Conservation (phyloP, 345 rosid genomes). For the Sapria himalayana region DNA sequence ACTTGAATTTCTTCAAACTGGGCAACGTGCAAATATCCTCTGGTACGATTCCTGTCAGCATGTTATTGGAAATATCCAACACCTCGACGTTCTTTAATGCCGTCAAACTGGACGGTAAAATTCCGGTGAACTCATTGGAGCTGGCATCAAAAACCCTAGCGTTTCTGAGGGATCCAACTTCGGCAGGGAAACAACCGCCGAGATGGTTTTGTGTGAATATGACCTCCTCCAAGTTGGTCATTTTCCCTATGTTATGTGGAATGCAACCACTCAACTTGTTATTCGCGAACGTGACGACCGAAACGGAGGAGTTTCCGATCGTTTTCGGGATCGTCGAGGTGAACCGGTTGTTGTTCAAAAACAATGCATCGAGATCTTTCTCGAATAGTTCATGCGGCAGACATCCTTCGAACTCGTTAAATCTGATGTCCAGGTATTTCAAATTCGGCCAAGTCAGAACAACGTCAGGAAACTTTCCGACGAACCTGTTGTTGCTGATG, state of each 20-base stretch:
- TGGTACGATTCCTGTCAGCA: slow-evolving; percentile 34
- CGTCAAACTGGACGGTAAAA: slow-evolving; percentile 18
- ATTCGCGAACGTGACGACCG: slow-evolving; percentile 43
- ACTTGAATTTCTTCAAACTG: slow-evolving; percentile 26
- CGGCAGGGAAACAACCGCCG: slow-evolving; percentile 60
- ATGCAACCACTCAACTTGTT: slow-evolving; percentile 59
- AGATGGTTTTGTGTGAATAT: slow-evolving; percentile 26
- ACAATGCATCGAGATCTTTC: slow-evolving; percentile 36
- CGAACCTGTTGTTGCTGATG: slow-evolving; percentile 67
- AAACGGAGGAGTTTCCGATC: slow-evolving; percentile 33
- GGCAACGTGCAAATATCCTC: slow-evolving; percentile 41
- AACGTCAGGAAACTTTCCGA: slow-evolving; percentile 46
- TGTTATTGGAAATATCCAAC: slow-evolving; percentile 29
- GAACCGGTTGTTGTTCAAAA: slow-evolving; percentile 69
- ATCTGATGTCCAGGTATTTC: slow-evolving; percentile 41
- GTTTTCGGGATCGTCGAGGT: slow-evolving; percentile 36
- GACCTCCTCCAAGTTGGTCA: slow-evolving; percentile 46
- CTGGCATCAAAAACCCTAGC: slow-evolving; percentile 40
- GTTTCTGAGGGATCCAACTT: slow-evolving; percentile 29
- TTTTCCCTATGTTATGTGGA: slow-evolving; percentile 40
- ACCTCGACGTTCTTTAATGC: slow-evolving; percentile 15
- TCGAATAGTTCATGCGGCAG: slow-evolving; percentile 33
- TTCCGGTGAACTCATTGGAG: slow-evolving; percentile 27
- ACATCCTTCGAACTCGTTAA: slow-evolving; percentile 54
- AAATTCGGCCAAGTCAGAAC: slow-evolving; percentile 30